Evolutionary conservation across 352 stramenopile genomes (phyloP), one percentile per base, ranked within the genome.

Genomic region (Peronospora belbahrii): DNA sequence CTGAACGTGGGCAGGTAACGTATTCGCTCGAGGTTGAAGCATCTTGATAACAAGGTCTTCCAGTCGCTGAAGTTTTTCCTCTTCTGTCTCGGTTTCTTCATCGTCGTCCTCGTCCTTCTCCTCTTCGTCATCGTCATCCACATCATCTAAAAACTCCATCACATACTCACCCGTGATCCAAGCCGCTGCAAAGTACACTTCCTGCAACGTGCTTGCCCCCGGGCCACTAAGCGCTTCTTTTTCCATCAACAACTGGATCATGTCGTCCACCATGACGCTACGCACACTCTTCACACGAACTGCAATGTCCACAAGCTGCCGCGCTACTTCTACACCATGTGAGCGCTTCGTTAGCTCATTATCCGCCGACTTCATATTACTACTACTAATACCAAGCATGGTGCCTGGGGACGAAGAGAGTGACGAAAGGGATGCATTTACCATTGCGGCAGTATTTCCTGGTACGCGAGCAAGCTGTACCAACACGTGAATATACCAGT

Each of bases 141-240:
- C 61, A 49, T 94, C 81, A 44, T 96, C 85, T 17, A 91, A 55
- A 52, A 87, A 93, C 52, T 97, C 80, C 43, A 91, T 80, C 17
- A 94, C 71, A 28, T 99, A 99, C 70, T 99, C 97, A 34, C 96
- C 96, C 0, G 96, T 88, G 66, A 99, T 98, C 93, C 94, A 99
- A 17, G 94, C 94, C 8, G 95, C 88, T 2, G 95, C 95, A 47
- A 87, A 94, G 34, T 97, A 84, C 23, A 99, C 90, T 54, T 98
- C 83, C 18, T 84, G 82, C 28, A 98, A 76, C 13, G 93, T 95
- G 18, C 82, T 59, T 17, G 76, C 71, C 19, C 79, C 74, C 4
- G 79, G 74, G 1, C 75, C 71, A 38, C 70, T 89, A 14, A 93
- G 45, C 8, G 73, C 74, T 47, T 94, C 60, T 67, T 77, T 76